Evolutionary conservation across 495 filamentous ascomycete genomes (phyloP).

Genomic region (Trichoderma asperelloides): DNA sequence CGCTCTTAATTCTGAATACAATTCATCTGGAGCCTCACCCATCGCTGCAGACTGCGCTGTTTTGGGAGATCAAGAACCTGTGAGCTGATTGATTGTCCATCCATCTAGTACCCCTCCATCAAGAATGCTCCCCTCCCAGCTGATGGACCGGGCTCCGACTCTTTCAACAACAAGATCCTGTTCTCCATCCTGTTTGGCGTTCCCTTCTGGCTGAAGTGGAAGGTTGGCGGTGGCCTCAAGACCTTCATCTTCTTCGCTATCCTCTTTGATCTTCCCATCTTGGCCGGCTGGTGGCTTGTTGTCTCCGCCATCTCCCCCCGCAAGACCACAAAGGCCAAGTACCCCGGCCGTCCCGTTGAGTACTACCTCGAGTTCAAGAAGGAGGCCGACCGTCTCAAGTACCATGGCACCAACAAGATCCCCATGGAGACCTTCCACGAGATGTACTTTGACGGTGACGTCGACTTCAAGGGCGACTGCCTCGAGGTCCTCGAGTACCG

Average conservation of each 20-base stretch:
- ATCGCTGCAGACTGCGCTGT: not conserved
- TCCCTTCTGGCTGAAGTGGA: slow-evolving; percentile 59
- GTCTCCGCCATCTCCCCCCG: slow-evolving; percentile 59
- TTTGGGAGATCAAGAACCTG: not conserved
- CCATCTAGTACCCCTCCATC: slow-evolving; percentile 59
- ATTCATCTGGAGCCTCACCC: not conserved
- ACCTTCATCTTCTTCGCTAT: slow-evolving; percentile 63
- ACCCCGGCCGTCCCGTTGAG: slow-evolving; percentile 71
- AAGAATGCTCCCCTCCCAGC: slow-evolving; percentile 75
- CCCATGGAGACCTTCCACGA: slow-evolving; percentile 82
- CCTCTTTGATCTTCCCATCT: slow-evolving; percentile 55
- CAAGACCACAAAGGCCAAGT: slow-evolving; percentile 68
- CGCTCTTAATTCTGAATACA: not conserved
- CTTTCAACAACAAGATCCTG: slow-evolving; percentile 60
- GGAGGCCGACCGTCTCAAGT: slow-evolving; percentile 59
- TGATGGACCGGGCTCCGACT: slow-evolving; percentile 59
- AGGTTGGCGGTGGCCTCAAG: slow-evolving; percentile 62
- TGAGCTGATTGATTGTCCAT: slow-evolving; percentile 14
- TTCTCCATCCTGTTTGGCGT: slow-evolving; percentile 47
- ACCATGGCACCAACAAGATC: slow-evolving; percentile 69
- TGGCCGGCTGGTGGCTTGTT: slow-evolving; percentile 63
- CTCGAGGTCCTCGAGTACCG: slow-evolving; percentile 75
- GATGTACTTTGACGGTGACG: slow-evolving; percentile 80
- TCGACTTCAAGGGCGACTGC: slow-evolving; percentile 77
- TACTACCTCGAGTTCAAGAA: slow-evolving; percentile 81